Percentiles rank a stretch among this genome's conserved stretches.
Evolutionary conservation across 2,329 filamentous ascomycete species (phyloP).

Genomic region (Aspergillus candidus): DNA sequence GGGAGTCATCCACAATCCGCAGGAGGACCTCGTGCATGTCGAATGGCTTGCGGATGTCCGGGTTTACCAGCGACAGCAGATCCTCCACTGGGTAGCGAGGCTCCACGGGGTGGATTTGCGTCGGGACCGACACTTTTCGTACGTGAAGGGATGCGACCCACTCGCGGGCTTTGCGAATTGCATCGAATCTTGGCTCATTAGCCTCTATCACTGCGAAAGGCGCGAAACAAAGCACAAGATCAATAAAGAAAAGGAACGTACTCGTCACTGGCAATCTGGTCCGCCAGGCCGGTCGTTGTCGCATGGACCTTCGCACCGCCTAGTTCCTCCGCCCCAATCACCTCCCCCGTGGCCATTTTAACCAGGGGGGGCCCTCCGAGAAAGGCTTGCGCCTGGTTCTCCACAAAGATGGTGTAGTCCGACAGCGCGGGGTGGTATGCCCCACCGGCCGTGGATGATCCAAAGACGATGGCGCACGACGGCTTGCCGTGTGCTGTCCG

Average conservation of each 20-base stretch:
- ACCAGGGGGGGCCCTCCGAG: constrained; percentile 42
- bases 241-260: constrained; percentile 11
- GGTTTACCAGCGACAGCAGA: constrained; percentile 32
- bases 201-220: background rate
- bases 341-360: constrained; percentile 44
- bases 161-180: constrained; percentile 35
- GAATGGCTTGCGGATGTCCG: constrained; percentile 37
- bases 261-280: constrained; percentile 42
- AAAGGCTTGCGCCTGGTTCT: constrained; percentile 42
- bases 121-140: background rate
- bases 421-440: constrained; percentile 40
- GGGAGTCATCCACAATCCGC: constrained; percentile 39
- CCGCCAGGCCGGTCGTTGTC: constrained; percentile 38
- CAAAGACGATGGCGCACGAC: constrained; percentile 42
- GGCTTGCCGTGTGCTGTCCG: constrained; percentile 34
- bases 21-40: constrained; percentile 37
- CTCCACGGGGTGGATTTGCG: constrained; percentile 7
- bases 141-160: constrained; percentile 27
- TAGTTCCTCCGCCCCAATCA: constrained; percentile 37
- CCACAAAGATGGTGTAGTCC: constrained; percentile 40
- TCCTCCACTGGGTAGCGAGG: constrained; percentile 35
- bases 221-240: no score
- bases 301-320: constrained; percentile 41
- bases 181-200: constrained; percentile 30
- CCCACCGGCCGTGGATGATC: constrained; percentile 40